These are phyloP conservation scores for Sclerotinia nivalis DNA, from an alignment of 2,329 filamentous ascomycete genomes.

Conservation along the genomic window DNA sequence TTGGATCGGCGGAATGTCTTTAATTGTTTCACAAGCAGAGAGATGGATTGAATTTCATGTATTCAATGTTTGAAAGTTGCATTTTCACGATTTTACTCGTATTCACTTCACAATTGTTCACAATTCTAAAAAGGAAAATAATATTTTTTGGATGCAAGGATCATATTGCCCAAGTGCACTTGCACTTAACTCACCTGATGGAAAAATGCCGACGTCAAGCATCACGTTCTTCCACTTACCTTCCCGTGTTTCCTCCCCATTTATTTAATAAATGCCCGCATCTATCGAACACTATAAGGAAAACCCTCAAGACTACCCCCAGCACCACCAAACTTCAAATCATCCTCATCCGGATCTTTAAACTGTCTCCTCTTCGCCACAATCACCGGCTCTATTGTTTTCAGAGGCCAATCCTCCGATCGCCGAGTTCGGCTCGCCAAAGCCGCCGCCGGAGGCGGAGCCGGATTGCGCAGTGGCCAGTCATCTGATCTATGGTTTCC, in stretches of 20 bases:
- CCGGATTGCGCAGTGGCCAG: neutral
- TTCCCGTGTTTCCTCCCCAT: neutral
- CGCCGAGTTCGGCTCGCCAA: neutral
- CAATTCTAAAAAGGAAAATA: neutral
- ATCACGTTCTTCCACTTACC: neutral
- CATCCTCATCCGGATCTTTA: neutral
- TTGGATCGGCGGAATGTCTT: neutral
- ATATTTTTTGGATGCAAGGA: neutral
- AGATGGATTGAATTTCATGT: neutral
- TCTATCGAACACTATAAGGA: neutral
- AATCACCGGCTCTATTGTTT: neutral
- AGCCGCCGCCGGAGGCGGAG: neutral
- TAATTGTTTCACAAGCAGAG: neutral
- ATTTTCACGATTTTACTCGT: neutral
- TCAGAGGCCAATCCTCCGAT: neutral
- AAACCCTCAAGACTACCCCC: neutral
- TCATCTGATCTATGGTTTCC: too few species aligned
- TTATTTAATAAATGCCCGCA: neutral
- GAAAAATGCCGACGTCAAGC: neutral
- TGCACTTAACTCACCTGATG: neutral
- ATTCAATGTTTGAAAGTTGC: neutral
- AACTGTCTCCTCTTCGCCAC: neutral
- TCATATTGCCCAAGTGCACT: neutral
- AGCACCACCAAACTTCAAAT: too few species aligned
- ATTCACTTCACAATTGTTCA: neutral